Evolutionary conservation across 2,329 filamentous ascomycete genomes (phyloP), one percentile per base, ranked within the genome.

Genomic region (Triangularia verruculosa): DNA sequence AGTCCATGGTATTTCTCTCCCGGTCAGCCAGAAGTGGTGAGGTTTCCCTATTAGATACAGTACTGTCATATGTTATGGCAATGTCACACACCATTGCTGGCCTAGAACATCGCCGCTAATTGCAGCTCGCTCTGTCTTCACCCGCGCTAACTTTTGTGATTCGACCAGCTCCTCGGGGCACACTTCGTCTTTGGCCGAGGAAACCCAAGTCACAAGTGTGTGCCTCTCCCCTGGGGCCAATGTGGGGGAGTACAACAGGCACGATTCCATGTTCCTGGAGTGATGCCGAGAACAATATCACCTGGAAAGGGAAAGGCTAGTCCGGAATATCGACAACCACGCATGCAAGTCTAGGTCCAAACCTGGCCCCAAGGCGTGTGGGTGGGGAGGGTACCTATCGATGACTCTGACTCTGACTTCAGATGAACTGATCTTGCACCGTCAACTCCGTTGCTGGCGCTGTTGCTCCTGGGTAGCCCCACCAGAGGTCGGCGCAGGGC

Each of bases 301-400:
- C 32, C 64, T 61, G 51, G 24, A 66, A 62, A 24, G 11, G 66
- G 64, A 63, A 65, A 66, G 61, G 60, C 51, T 61, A 52, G 51
- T 22, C 60, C 52, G 57, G 15, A 53, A 54, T 54, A 59, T 63
- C 61, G 57, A 63, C 24, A 52, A 17, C 58, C 28, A 59, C 27
- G 52, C 59, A 34, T 64, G 64, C 56, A 61, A 22, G 17, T 57
- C 57, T 43, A 60, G 47, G 24, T 34, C 28, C 30, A 22, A 55
- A 17, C 28, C 47, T 27, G 28, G 55, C 32, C 28, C 55, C 47
- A 53, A 20, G n/a, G 39, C 17, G 57, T 51, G 57, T 52, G 20
- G 32, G 27, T 27, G 51, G 27, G 62, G 62, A 13, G 24, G 52
- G 17, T n/a, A 28, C 52, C 47, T 28, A 61, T 55, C n/a, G n/a